A percentile compares a stretch with the other conserved stretches of the same genome.
phyloP scores from a whole-genome alignment of 2,329 filamentous ascomycete genomes.

The Curvularia sp. region DNA sequence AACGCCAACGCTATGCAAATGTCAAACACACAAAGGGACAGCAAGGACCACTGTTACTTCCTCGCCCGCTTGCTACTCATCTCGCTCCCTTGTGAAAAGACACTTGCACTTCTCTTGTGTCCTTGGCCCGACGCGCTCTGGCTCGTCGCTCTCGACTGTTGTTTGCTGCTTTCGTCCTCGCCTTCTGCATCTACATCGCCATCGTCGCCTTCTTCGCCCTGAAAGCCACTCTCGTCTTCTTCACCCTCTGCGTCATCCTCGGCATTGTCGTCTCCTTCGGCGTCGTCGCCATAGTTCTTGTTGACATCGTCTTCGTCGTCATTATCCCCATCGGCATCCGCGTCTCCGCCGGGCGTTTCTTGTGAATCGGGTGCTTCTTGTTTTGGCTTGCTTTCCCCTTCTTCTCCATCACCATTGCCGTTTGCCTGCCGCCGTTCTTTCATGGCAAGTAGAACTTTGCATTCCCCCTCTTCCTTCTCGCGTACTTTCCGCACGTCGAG shows the following conservation, averaged over 20 bases:
- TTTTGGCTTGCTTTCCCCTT: conserved; percentile 21
- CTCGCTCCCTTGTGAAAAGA: conserved; percentile 65
- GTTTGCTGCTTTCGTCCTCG: conserved; percentile 43
- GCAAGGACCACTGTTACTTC: conserved; percentile 28
- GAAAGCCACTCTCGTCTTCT: conserved; percentile 18
- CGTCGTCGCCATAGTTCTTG: conserved; percentile 17
- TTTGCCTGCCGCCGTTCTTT: conserved; percentile 35
- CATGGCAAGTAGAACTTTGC: conserved; percentile 48
- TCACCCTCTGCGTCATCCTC: conserved; percentile 47
- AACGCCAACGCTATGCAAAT: conserved; percentile 31
- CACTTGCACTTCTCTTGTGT: conserved; percentile 84
- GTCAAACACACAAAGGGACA: background rate
- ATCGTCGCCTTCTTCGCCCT: conserved; percentile 45
- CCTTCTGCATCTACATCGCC: conserved; percentile 41
- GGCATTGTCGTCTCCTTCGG: conserved; percentile 33
- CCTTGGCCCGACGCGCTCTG: conserved; percentile 22
- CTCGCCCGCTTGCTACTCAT: conserved; percentile 43
- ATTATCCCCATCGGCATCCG: conserved; percentile 27
- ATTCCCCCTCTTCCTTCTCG: conserved; percentile 78
- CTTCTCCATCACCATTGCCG: conserved; percentile 31
- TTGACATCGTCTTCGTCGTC: conserved; percentile 24
- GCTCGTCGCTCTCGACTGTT: conserved; percentile 39
- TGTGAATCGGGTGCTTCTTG: conserved; percentile 30
- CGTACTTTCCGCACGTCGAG: conserved; percentile 76
- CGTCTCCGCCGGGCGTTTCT: conserved; percentile 32